Conservation (phyloP, 2,329 filamentous ascomycete species). For the Sclerotinia sclerotiorum region DNA sequence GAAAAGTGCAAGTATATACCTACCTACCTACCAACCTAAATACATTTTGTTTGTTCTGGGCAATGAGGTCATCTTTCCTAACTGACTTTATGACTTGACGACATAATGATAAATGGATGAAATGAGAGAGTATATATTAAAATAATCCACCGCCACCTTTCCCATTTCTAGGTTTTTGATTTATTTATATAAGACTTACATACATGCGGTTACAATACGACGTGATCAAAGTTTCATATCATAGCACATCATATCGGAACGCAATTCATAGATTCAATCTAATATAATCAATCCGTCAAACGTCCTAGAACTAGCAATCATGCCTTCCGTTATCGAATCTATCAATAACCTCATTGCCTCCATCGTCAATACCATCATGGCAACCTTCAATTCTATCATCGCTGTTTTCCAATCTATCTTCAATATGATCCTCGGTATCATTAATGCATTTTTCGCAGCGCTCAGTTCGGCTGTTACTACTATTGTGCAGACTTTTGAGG, state of each 20-base stretch:
- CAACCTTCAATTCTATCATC: conserved; percentile 34
- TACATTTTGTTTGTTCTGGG: background rate
- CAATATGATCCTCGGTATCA: conserved; percentile 32
- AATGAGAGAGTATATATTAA: background rate
- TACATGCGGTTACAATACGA: background rate
- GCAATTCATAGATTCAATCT: background rate
- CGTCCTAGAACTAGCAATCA: conserved; percentile 23
- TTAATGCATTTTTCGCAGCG: conserved; percentile 31
- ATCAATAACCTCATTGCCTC: conserved; percentile 34
- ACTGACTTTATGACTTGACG: background rate
- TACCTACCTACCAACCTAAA: background rate
- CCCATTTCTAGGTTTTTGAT: background rate
- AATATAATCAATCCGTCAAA: background rate
- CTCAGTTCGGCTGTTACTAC: conserved; percentile 34
- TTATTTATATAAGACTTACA: background rate
- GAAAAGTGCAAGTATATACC: too few species aligned
- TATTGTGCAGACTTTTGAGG: conserved; percentile 37
- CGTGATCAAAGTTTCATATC: background rate
- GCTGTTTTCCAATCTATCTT: conserved; percentile 37
- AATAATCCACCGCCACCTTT: conserved; percentile 13
- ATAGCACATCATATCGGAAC: too few species aligned
- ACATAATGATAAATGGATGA: background rate
- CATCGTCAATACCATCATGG: conserved; percentile 34
- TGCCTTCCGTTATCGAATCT: conserved; percentile 37
- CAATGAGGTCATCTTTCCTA: conserved; percentile 8